Evolutionary conservation across 2,329 filamentous ascomycete species (phyloP).

Genomic region (Cyclaneusma minus): DNA sequence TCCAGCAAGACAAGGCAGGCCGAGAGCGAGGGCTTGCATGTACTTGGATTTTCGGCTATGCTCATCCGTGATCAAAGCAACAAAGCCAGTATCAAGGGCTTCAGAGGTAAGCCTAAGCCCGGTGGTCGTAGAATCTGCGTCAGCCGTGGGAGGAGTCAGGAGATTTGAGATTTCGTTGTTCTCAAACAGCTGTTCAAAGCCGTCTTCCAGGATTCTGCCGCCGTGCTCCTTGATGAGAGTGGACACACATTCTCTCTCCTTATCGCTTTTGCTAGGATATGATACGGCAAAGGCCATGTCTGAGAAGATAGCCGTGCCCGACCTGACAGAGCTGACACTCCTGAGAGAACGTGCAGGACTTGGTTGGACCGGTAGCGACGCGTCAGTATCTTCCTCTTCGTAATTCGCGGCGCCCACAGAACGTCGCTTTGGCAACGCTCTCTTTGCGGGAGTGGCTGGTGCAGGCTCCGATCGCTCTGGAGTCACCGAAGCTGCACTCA

Average conservation of each 20-base stretch:
- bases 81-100: conserved; percentile 50
- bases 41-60: conserved; percentile 84
- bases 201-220: conserved; percentile 53
- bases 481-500: too few species aligned
- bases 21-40: conserved; percentile 84
- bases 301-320: conserved; percentile 38
- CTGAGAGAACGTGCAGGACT: neutral
- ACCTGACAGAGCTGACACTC: neutral
- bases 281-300: conserved; percentile 84
- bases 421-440: conserved; percentile 1
- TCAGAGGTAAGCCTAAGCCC: conserved; percentile 37
- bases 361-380: neutral
- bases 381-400: neutral
- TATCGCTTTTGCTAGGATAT: conserved; percentile 37
- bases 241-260: conserved; percentile 42
- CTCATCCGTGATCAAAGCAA: conserved; percentile 70
- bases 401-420: conserved; percentile 1
- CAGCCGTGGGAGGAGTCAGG: conserved; percentile 8
- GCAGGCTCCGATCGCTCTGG: conserved; percentile 1
- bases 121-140: conserved; percentile 15
- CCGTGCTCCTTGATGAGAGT: conserved; percentile 54
- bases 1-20: conserved; percentile 69
- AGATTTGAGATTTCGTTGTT: too few species aligned
- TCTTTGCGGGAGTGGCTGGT: conserved; percentile 1
- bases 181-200: conserved; percentile 72